Base-by-base conservation (phyloP, 2,329 filamentous ascomycete genomes). In the Claviceps paspali region DNA sequence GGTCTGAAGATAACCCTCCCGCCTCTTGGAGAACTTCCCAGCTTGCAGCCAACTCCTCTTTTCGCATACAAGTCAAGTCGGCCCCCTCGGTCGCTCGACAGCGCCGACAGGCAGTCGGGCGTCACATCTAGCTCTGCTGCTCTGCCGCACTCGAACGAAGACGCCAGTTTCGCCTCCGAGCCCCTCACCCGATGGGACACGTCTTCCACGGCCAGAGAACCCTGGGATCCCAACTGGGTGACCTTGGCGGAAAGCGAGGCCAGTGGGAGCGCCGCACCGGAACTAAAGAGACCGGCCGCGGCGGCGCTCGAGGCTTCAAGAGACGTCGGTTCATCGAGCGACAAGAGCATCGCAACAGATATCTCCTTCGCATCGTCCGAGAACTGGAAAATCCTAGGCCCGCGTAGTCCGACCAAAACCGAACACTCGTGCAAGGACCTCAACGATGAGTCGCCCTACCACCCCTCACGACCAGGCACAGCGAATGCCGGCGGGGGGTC, bases 351-450 rank as follows among this genome's bases (percentile, higher is more conserved):
- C 33, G 39, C 40, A 5, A 52, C 47, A 5, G 53, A 55, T 4
- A 38, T 49, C 0, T 60, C 57, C 0, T 60, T 60, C 41, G 53
- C 48, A 6, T 58, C 57, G 2, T 39, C 47, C 3, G 58, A 61
- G 43, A 61, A 61, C 38, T 61, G 58, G 58, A 48, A 53, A 15
- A 41, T 54, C 6, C 46, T 55, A n/a, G 43, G 42, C 15, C 43
- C 26, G 5, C 34, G 27, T n/a, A 36, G 32, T 26, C 51, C 44
- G 6, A 44, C 48, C 19, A 51, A 51, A 5, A 48, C 51, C 8
- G 56, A 50, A 18, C 45, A 51, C 8, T 51, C 52, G 5, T 59
- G 61, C 42, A 49, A 51, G 27, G 53, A 56, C 12, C 47, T 59
- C 4, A 52, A 55, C 10, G 49, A 55, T 26, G 51, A 49, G 15